These are phyloP conservation scores for Phytophthora megakarya DNA, from an alignment of 352 stramenopile genomes.

Conservation along the genomic window DNA sequence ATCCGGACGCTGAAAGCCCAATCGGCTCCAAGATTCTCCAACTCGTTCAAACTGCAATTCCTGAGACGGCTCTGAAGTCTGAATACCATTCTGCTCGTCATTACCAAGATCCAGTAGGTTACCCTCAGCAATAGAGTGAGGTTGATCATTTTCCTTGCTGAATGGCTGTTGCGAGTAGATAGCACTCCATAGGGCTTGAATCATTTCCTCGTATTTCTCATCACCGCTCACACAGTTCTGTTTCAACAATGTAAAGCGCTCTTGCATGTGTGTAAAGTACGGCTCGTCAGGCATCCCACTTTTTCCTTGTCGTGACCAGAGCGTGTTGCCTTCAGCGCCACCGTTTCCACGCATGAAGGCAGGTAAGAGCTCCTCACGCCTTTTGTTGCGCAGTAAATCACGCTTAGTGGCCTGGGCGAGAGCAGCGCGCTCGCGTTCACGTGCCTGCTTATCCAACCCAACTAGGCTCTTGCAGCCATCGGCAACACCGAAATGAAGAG, in stretches of 20 bases:
- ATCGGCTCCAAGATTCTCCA: constrained; percentile 76
- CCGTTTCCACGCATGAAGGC: constrained; percentile 53
- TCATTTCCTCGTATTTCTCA: constrained; percentile 61
- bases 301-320: constrained; percentile 69
- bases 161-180: constrained; percentile 68
- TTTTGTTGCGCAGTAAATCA: constrained; percentile 69
- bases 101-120: constrained; percentile 35
- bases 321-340: constrained; percentile 31
- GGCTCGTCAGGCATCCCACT: constrained; percentile 55
- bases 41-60: constrained; percentile 67
- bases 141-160: constrained; percentile 28
- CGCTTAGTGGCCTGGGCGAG: constrained; percentile 76
- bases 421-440: constrained; percentile 77
- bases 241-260: constrained; percentile 67
- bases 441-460: constrained; percentile 72
- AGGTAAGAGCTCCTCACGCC: constrained; percentile 50
- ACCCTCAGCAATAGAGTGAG: constrained; percentile 32
- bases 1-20: constrained; percentile 85
- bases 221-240: constrained; percentile 72
- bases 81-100: constrained; percentile 10
- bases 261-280: constrained; percentile 67
- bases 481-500: constrained; percentile 80
- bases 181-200: constrained; percentile 63
- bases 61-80: constrained; percentile 3
- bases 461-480: constrained; percentile 76